These are phyloP conservation scores for Phalaenopsis equestris DNA, from an alignment of 106 monocot species.

Conservation along the genomic window DNA sequence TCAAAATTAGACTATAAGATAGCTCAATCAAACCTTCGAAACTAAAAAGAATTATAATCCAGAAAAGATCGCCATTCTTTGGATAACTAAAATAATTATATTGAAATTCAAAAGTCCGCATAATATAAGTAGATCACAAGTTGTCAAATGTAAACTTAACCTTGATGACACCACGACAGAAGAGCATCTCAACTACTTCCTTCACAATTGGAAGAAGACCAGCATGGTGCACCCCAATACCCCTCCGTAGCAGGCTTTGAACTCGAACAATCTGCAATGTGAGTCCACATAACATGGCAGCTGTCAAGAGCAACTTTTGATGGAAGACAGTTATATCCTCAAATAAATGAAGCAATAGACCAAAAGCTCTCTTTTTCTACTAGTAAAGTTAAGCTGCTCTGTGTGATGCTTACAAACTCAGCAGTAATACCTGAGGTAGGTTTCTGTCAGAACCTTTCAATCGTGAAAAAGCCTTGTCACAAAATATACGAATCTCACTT, in stretches of 20 bases:
- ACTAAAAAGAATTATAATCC: neutral
- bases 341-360: neutral
- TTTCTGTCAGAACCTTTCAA: conserved; percentile 92
- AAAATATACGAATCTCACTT: conserved; percentile 81
- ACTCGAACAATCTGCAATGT: conserved; percentile 70
- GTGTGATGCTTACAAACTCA: neutral
- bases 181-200: conserved; percentile 99
- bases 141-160: conserved; percentile 22
- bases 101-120: neutral
- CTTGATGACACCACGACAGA: conserved; percentile 95
- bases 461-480: conserved; percentile 93
- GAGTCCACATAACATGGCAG: conserved; percentile 1
- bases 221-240: conserved; percentile 96
- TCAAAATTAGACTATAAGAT: neutral
- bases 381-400: neutral
- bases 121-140: neutral
- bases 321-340: neutral
- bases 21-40: neutral
- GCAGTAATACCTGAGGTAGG: conserved; percentile 70
- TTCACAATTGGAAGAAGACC: conserved; percentile 98
- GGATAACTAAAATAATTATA: neutral
- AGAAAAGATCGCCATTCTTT: neutral
- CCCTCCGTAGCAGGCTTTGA: conserved; percentile 63
- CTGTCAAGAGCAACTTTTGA: conserved; percentile 5
- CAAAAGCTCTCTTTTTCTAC: neutral